Conservation (phyloP, 441 rosid species). For the Populus hybrid region DNA sequence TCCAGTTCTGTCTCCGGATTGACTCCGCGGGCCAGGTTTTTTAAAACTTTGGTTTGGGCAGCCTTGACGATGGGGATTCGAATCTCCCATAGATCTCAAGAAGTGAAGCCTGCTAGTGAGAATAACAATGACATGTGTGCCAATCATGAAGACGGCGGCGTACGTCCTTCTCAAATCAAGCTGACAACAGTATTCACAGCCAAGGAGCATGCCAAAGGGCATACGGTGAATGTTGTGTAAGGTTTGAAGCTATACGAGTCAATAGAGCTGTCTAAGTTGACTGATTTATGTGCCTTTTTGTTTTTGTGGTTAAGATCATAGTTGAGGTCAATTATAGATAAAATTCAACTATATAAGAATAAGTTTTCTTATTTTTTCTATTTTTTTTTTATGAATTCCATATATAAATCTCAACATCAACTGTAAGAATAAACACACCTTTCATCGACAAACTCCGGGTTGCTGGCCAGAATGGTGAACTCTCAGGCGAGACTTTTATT, state of each 20-base stretch:
- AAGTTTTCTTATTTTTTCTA: too few species aligned
- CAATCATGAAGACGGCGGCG: conserved; percentile 65
- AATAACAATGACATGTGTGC: conserved; percentile 47
- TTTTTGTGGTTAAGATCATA: too few species aligned
- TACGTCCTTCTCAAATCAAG: conserved; percentile 57
- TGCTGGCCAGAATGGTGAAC: conserved; percentile 81
- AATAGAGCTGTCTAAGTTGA: conserved; percentile 68
- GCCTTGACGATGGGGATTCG: conserved; percentile 8
- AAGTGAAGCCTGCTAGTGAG: conserved; percentile 49
- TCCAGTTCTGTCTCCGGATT: too few species aligned
- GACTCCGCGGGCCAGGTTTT: too few species aligned
- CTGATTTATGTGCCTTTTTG: conserved; percentile 18
- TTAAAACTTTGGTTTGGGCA: conserved; percentile 21
- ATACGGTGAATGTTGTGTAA: conserved; percentile 91
- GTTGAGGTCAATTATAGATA: too few species aligned
- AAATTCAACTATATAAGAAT: too few species aligned
- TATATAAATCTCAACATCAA: too few species aligned
- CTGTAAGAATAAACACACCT: too few species aligned
- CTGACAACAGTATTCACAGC: conserved; percentile 80
- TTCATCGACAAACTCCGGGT: conserved; percentile 50
- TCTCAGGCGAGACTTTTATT: conserved; percentile 47
- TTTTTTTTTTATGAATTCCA: too few species aligned
- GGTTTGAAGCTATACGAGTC: conserved; percentile 83
- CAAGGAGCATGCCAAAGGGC: conserved; percentile 94
- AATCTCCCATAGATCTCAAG: conserved; percentile 47